Base-by-base conservation (phyloP, 305 asterid genomes). In the Nicotiana rustica region DNA sequence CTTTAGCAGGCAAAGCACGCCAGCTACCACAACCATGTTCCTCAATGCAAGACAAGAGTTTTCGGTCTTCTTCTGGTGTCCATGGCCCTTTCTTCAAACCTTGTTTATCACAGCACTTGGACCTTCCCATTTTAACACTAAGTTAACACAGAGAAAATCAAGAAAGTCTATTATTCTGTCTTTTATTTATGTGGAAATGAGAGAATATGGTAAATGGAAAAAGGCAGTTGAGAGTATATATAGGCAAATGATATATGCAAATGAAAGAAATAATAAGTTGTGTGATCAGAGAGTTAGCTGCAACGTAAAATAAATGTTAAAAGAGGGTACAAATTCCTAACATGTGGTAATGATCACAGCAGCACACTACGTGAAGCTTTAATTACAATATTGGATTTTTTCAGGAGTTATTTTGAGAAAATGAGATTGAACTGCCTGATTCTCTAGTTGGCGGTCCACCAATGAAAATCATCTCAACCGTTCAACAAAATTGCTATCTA, bases 41-140 rank as follows among this genome's bases (percentile, higher is more conserved):
- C 9, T 83, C 49, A 55, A 66, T 65, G 13, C 38, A 83, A 55
- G 78, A 69, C 13, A 66, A 67, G 18, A 83, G 82, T 64, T 77
- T 83, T 18, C 77, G 82, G 85, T 83, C 82, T 21, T 83, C 85
- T 14, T 83, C 85, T 19, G 41, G 82, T 31, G 85, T 76, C 85
- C 85, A 83, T 55, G 82, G 85, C 47, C 85, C 82, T 77, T 77
- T 77, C 68, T 77, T 77, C 38, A 83, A 78, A 19, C 57, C 85
- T 33, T 17, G 52, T 10, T 65, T 67, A n/a, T 64, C 68, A 77
- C 36, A 78, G 14, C 78, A 64, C 14, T 44, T 18, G 25, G 78
- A 33, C 13, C 41, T 77, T 78, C 64, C 83, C 83, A 83, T 83
- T 77, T 41, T 83, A 6, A 12, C 29, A 2, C 18, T 18, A 70